Base-by-base conservation (phyloP, 495 filamentous ascomycete species). In the Talaromyces adpressus region DNA sequence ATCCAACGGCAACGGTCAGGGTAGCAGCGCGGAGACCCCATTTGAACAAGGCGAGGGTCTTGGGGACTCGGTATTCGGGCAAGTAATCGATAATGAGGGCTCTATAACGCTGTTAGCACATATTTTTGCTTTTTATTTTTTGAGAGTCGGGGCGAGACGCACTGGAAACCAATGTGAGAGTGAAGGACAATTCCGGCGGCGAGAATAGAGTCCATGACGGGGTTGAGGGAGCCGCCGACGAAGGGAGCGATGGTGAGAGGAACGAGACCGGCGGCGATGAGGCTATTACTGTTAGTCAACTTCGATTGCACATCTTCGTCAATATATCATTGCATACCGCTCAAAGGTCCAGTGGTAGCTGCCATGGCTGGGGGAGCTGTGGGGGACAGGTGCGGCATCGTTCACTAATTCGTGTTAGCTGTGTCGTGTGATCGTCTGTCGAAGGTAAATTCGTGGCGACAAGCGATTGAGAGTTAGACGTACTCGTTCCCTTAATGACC, bases 301-400 rank as follows among this genome's bases (percentile, higher is more conserved):
- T 61, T n/a, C 7, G 23, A 32, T 58, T 52, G 32, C 9, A 16
- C n/a, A 7, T 22, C 18, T 6, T 34, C 45, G 36, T 20, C 45
- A 9, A n/a, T 22, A 2, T 20, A 20, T 36, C 29, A 47, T 30
- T 27, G 69, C 75, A 54, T 73, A 88, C 88, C 94, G 88, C 83
- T 98, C 94, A 72, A 97, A 96, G 65, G 89, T 87, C 94, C 94
- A 98, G 82, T 98, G 94, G 82, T 98, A 98, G 75, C 90, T 93
- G 61, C 94, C 95, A 75, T 98, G 88, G 22, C 84, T 79, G 16
- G 92, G 86, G 60, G 83, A 85, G 45, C 89, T 67, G 9, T 81
- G 67, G 27, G 91, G 92, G n/a, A 97, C 72, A 27, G 84, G 85
- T 53, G 84, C 89, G 61, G 94, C 82, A 73, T 98, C 94, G 78